Evolutionary conservation across 129 eudicot genomes (phyloP).

Genomic region (Arctium minus): DNA sequence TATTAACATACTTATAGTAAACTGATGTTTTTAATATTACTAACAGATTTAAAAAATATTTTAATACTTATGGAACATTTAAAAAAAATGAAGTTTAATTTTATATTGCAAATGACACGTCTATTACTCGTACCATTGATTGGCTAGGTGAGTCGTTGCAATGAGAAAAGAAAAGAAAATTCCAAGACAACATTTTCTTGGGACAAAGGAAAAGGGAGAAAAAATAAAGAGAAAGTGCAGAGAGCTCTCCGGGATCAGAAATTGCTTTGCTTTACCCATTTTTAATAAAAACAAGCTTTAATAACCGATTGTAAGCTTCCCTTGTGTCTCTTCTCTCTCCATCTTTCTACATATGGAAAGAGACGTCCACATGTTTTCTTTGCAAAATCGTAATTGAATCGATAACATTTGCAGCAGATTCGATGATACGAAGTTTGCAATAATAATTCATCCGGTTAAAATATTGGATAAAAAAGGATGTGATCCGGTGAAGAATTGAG

Average conservation of each 20-base stretch:
- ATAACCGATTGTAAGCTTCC: slow-evolving; percentile 27
- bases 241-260: slow-evolving; percentile 46
- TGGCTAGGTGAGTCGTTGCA: slow-evolving; percentile 8
- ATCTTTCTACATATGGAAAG: slow-evolving; percentile 34
- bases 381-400: background rate
- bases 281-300: slow-evolving; percentile 30
- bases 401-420: slow-evolving; percentile 6
- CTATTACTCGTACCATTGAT: background rate
- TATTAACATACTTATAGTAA: background rate
- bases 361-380: slow-evolving; percentile 14
- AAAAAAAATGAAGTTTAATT: background rate
- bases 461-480: background rate
- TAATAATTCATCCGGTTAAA: background rate
- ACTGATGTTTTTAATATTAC: background rate
- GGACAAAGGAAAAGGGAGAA: slow-evolving; percentile 32
- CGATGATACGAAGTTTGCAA: slow-evolving; percentile 1
- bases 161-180: slow-evolving; percentile 16
- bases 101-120: background rate
- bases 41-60: background rate
- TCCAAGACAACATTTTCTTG: slow-evolving; percentile 35
- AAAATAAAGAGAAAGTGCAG: slow-evolving; percentile 35
- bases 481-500: slow-evolving; percentile 13
- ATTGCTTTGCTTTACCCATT: slow-evolving; percentile 29
- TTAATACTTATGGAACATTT: background rate
- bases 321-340: slow-evolving; percentile 7